These are phyloP conservation scores for Protea cynaroides DNA, from an alignment of 164 flowering plant genomes.

Conservation along the genomic window DNA sequence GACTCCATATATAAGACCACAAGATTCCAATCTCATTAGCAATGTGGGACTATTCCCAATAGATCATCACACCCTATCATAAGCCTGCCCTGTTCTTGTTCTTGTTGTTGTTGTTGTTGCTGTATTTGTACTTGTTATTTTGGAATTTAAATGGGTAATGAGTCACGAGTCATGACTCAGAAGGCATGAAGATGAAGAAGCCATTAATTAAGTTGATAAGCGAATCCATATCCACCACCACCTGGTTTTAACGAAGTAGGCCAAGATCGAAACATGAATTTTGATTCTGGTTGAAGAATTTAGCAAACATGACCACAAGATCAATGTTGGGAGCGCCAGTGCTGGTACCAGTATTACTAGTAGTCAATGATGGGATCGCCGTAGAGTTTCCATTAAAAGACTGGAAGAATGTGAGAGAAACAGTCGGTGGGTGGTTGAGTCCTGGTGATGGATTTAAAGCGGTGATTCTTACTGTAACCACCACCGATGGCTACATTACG, in stretches of 20 bases:
- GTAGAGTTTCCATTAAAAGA: background rate
- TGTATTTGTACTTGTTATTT: too few relatives aligned
- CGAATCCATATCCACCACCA: constrained; percentile 2
- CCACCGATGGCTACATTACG: constrained; percentile 76
- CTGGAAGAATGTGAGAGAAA: background rate
- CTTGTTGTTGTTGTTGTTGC: too few relatives aligned
- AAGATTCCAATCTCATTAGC: too few relatives aligned
- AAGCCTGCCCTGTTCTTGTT: constrained; percentile 1
- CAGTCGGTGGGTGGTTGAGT: background rate
- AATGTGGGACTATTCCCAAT: too few relatives aligned
- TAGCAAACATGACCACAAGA: constrained; percentile 46
- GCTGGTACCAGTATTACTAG: too few relatives aligned
- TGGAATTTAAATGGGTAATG: background rate
- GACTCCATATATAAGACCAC: too few relatives aligned
- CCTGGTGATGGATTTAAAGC: constrained; percentile 24
- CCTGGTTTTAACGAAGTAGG: background rate
- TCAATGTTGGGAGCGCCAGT: constrained; percentile 30
- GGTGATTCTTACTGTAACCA: constrained; percentile 59
- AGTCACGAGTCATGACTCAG: constrained; percentile 1
- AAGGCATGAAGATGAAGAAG: too few relatives aligned
- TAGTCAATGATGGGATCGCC: too few relatives aligned
- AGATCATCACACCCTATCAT: constrained; percentile 1
- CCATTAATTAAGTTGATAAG: background rate
- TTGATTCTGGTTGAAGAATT: constrained; percentile 43
- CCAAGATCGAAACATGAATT: constrained; percentile 8